Evolutionary conservation across 2,329 filamentous ascomycete species (phyloP), one percentile per base, ranked within the genome.

Genomic region (Dactylella cylindrospora): DNA sequence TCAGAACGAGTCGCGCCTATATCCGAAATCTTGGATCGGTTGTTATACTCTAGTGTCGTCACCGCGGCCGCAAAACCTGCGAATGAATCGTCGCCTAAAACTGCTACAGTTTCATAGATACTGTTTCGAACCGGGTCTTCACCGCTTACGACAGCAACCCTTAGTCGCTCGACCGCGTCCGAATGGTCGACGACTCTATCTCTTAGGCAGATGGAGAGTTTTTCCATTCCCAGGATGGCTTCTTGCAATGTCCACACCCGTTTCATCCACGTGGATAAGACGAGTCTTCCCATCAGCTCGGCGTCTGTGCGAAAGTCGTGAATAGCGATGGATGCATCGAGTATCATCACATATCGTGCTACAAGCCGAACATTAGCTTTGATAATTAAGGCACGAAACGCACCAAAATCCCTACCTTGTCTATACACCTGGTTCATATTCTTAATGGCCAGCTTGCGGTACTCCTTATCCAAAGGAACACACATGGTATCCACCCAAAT

Each of bases 201-300:
- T 36, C 28, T 44, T 8, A 46, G n/a, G 32, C 59, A 57, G 6
- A 57, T 47, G 5, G 59, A 20, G 15, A 64, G 45, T 10, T 52
- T 55, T 20, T 64, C 52, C 33, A 55, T 40, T 19, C 59, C 59
- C 5, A 64, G 33, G 22, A 67, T 45, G 10, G 66, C 66, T 46
- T 67, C 66, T 41, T 67, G 66, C 13, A 67, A 33, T n/a, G 66
- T 67, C 66, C 66, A 67, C 12, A 67, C 50, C 25, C 66, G 61
- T 7, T 55, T 40, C 54, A 67, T 66, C 65, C 66, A 67, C 5
- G 54, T 61, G 4, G 65, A 60, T 10, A 53, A 25, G 35, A 64
- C 40, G 6, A 67, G 17, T 17, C 66, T 54, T 10, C 50, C 60
- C 28, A 61, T 45, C 7, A 64, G 52, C 35, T 67, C 66, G 9